These are phyloP conservation scores for Paspalum vaginatum DNA, from an alignment of 176 grass and related monocot genomes.

Conservation along the genomic window DNA sequence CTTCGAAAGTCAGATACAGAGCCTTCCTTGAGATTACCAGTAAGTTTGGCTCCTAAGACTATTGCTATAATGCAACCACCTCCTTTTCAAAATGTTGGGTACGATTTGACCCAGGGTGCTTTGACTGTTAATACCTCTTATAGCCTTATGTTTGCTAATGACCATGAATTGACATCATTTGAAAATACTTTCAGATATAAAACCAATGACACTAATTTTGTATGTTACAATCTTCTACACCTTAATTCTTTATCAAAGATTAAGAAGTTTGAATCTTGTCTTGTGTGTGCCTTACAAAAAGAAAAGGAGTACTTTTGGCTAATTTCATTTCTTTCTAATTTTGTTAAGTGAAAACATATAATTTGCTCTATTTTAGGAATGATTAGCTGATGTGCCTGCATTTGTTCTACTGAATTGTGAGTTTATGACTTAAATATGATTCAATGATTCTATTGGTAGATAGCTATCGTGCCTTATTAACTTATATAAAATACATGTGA, in stretches of 20 bases:
- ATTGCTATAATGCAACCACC: neutral
- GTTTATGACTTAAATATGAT: constrained; percentile 7
- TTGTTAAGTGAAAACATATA: constrained; percentile 3
- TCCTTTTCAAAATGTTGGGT: neutral
- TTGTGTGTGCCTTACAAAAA: neutral
- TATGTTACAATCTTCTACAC: neutral
- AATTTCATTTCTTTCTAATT: constrained; percentile 16
- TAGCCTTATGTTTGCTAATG: neutral
- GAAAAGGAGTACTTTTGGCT: neutral
- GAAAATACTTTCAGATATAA: constrained; percentile 1
- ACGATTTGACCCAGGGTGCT: neutral
- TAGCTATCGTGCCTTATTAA: constrained; percentile 17
- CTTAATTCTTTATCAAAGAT: neutral
- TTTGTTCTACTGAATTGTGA: constrained; percentile 15
- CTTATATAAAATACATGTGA: constrained; percentile 34
- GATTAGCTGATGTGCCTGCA: constrained; percentile 14
- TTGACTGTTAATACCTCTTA: neutral
- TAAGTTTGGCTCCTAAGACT: constrained; percentile 43
- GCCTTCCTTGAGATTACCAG: constrained; percentile 66
- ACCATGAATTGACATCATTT: constrained; percentile 7
- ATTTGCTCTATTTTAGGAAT: constrained; percentile 14
- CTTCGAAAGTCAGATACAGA: constrained; percentile 65
- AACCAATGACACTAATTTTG: neutral
- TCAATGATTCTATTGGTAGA: constrained; percentile 22
- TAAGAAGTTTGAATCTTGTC: neutral